phyloP scores from a whole-genome alignment of 73 alveolate species.

The Tetrahymena elliotti region DNA sequence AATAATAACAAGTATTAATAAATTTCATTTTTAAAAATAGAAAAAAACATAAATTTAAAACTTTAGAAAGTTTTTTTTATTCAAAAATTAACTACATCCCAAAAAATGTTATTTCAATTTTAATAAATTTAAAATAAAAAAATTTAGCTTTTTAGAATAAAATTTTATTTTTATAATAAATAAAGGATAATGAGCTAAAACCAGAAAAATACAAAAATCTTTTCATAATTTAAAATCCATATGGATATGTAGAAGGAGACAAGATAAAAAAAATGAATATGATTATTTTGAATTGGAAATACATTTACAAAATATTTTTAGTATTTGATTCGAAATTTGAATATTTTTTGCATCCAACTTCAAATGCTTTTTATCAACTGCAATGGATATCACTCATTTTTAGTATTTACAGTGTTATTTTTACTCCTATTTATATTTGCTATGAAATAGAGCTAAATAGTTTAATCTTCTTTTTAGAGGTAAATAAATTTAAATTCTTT shows the following conservation, averaged over 20 bases:
- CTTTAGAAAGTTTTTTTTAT: no score
- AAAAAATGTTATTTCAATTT: no score
- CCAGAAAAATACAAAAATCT: not conserved
- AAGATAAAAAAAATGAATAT: not conserved
- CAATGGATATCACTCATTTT: not conserved
- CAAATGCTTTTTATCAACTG: not conserved
- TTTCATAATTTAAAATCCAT: not conserved
- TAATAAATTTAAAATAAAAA: no score
- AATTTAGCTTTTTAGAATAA: no score
- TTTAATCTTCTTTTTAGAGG: not conserved
- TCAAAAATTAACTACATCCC: no score
- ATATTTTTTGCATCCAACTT: not conserved
- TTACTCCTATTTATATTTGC: not conserved
- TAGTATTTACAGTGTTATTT: not conserved
- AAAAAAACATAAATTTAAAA: no score
- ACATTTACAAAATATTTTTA: not conserved
- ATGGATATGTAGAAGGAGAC: not conserved
- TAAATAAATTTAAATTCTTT: not conserved
- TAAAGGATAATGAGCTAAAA: not conserved
- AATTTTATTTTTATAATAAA: no score
- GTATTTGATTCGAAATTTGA: not conserved
- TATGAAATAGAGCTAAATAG: not conserved
- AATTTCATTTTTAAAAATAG: no score
- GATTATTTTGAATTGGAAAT: not conserved
- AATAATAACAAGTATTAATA: not conserved